Evolutionary conservation across 108 stramenopile genomes (phyloP).

Genomic region (Mediolabrus comicus): DNA sequence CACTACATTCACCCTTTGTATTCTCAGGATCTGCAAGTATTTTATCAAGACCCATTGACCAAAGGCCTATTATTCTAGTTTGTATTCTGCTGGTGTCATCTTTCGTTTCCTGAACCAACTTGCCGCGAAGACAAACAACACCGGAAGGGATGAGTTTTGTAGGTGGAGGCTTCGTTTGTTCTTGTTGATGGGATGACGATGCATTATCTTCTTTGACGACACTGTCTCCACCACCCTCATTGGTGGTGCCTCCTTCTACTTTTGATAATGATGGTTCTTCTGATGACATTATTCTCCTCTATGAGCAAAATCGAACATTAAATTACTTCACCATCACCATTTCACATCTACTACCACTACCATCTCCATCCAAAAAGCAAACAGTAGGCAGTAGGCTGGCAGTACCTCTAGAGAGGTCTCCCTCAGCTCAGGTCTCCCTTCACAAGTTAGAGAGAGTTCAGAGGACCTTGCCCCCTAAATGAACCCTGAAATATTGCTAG

Average conservation of each 20-base stretch:
- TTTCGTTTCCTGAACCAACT: conserved; percentile 53
- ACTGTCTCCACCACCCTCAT: not conserved
- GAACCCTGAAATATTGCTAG: too few relatives aligned
- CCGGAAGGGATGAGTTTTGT: conserved; percentile 51
- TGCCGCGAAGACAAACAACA: conserved; percentile 77
- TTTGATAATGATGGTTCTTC: too few relatives aligned
- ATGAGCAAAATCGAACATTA: too few relatives aligned
- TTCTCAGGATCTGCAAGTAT: conserved; percentile 76
- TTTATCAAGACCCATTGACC: conserved; percentile 69
- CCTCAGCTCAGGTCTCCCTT: too few relatives aligned
- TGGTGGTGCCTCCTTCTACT: not conserved
- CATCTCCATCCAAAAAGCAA: too few relatives aligned
- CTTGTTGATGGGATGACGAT: not conserved
- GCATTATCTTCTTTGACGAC: not conserved
- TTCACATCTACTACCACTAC: too few relatives aligned
- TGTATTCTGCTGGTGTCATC: conserved; percentile 37
- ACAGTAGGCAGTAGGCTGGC: too few relatives aligned
- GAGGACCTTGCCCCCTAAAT: too few relatives aligned
- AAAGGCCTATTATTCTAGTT: conserved; percentile 72
- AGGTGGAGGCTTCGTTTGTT: conserved; percentile 31
- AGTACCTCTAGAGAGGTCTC: too few relatives aligned
- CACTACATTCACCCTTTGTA: conserved; percentile 54
- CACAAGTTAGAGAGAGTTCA: too few relatives aligned
- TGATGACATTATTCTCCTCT: too few relatives aligned
- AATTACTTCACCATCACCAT: too few relatives aligned